These are phyloP conservation scores for Heimioporus sp. DNA, from an alignment of 768 basidiomycete genomes.

Conservation along the genomic window DNA sequence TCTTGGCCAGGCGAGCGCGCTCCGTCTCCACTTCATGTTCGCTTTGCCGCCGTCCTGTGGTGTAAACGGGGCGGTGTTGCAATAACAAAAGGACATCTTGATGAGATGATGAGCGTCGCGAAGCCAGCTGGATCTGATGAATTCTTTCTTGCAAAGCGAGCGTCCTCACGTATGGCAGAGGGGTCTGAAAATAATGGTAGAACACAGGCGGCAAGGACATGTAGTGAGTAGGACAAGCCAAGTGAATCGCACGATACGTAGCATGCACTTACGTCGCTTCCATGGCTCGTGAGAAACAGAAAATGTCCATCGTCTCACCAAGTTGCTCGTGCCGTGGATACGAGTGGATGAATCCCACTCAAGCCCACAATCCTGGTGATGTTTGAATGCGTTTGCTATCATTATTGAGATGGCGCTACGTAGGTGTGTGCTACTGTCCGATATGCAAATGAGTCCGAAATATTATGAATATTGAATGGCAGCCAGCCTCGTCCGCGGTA, in stretches of 20 bases:
- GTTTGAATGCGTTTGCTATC: too few relatives aligned
- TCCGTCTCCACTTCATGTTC: constrained; percentile 59
- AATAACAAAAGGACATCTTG: constrained; percentile 73
- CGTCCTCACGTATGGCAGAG: constrained; percentile 71
- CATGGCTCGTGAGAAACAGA: background rate
- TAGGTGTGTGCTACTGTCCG: too few relatives aligned
- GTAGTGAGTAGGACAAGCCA: background rate
- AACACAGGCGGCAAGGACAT: constrained; percentile 57
- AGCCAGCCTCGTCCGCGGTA: too few relatives aligned
- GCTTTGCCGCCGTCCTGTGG: constrained; percentile 85
- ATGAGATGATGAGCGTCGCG: constrained; percentile 47
- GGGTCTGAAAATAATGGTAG: constrained; percentile 76
- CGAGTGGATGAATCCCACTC: background rate
- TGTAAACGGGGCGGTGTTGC: constrained; percentile 93
- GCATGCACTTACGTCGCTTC: too few relatives aligned
- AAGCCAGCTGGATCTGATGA: constrained; percentile 60
- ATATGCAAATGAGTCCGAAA: too few relatives aligned
- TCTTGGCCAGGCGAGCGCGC: constrained; percentile 55
- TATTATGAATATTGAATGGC: too few relatives aligned
- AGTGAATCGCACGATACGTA: background rate
- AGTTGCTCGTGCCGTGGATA: too few relatives aligned
- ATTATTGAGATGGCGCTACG: too few relatives aligned
- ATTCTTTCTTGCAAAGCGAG: constrained; percentile 70
- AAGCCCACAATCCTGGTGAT: too few relatives aligned
- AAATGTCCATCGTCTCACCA: too few relatives aligned